Evolutionary conservation across 2,329 filamentous ascomycete species (phyloP), one percentile per base, ranked within the genome.

Genomic region (Seiridium cupressi): DNA sequence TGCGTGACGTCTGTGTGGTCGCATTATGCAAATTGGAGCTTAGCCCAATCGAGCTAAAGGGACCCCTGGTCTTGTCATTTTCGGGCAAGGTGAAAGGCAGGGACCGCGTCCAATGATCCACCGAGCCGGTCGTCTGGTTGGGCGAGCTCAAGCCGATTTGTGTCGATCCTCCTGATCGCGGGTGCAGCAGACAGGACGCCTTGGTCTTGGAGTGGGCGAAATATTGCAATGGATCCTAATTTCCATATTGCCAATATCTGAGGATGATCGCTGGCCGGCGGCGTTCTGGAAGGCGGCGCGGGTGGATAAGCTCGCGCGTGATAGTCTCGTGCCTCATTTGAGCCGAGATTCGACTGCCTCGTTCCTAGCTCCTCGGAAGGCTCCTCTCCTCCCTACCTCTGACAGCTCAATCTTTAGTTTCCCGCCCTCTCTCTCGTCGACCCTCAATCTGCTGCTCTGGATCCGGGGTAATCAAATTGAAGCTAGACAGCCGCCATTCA

Each of bases 381-480:
- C 47, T 32, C 47, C 47, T 49, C 47, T 32, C 26, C 9, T 5
- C 32, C 7, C 47, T 32, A 26, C 47, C 18, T 10, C 5, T 44
- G 11, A 49, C 26, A 49, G 47, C 18, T 26, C 18, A 26, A 26
- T 26, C 18, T 26, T 2, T 26, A 26, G 18, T 26, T 26, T 55
- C 44, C 35, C 51, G 35, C 31, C 51, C 38, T 18, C 51, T n/a
- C n/a, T 32, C 35, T 36, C 34, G n/a, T 36, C 13, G 32, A 8
- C 34, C 35, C 38, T 44, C 36, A 18, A 55, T 32, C 40, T 55
- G 51, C 18, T 42, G 38, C 51, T 55, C 38, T 8, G 51, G 51
- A 55, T 55, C 51, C n/a, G 51, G 51, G 51, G 51, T 55, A 55
- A 55, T 55, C 51, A 55, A 55, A 55, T 44, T 34, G 51, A 44